Conservation (phyloP, 805 yeast species). For the Kodamaea neixiangensis region DNA sequence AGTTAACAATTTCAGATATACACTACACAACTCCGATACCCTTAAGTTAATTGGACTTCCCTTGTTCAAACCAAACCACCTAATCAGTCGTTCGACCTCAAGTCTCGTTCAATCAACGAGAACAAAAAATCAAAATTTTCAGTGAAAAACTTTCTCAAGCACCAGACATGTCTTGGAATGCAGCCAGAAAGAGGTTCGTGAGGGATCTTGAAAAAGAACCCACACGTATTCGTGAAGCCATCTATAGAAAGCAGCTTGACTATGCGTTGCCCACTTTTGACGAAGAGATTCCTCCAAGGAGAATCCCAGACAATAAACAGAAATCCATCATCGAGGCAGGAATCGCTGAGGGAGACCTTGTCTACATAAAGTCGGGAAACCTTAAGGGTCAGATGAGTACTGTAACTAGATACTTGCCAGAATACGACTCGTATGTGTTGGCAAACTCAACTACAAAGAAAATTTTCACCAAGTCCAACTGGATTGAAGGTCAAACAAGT, state of each 20-base stretch:
- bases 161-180: conserved; percentile 33
- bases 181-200: conserved; percentile 36
- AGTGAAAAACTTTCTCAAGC: conserved; percentile 3
- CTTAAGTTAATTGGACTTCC: no score
- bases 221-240: conserved; percentile 29
- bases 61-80: no score
- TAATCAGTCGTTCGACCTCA: background rate
- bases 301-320: conserved; percentile 18
- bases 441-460: conserved; percentile 68
- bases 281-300: conserved; percentile 21
- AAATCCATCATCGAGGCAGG: conserved; percentile 54
- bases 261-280: conserved; percentile 40
- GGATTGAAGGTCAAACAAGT: conserved; percentile 71
- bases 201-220: conserved; percentile 37
- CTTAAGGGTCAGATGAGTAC: conserved; percentile 74
- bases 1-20: no score
- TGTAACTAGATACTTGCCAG: conserved; percentile 58
- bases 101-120: background rate
- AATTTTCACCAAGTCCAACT: conserved; percentile 69
- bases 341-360: conserved; percentile 74
- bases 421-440: conserved; percentile 62
- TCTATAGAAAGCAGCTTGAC: conserved; percentile 19
- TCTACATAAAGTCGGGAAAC: conserved; percentile 68
- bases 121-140: conserved; percentile 7
- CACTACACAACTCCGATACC: background rate